Base-by-base conservation (phyloP, 2,329 filamentous ascomycete genomes). In the Phialophora tarda region DNA sequence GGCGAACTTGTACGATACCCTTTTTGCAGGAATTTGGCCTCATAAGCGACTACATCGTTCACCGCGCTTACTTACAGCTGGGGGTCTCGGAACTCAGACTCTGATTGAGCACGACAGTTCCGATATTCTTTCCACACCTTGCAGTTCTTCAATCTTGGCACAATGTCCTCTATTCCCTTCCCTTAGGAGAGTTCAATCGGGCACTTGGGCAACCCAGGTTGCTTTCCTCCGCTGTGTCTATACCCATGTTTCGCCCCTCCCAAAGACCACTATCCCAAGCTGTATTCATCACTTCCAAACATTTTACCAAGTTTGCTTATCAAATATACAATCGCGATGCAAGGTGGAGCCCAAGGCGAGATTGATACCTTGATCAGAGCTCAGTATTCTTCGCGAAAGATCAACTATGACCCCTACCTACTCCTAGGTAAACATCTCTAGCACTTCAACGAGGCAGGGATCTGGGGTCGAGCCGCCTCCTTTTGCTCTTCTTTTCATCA, bases 271-370 rank as follows among this genome's bases (percentile, higher is more conserved):
- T 24, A 23, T 38, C 34, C 34, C 54, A 23, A 2, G 23, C 41
- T 48, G 24, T 38, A 14, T 23, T 44, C 26, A 28, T 38, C 14
- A 4, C 23, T 28, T 28, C 8, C 23, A 32, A 59, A 12, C 12
- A 10, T 21, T n/a, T 28, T 11, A 38, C 21, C 21, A 4, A 38
- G 28, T 54, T 34, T 44, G 4, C 32, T 14, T 41, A 21, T 51
- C 23, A 51, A 51, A 51, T 5, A 26, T 28, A 26, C 53, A 55
- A 80, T 82, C 80, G 80, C 80, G 78, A 79, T 78, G 80, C 77
- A 80, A 82, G 81, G 81, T 83, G 80, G 81, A 82, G 81, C 80
- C 76, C 80, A 81, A 82, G 81, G 80, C 79, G 80, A 82, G 81
- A 74, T 77, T 76, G 76, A 81, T 82, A 79, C 80, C 81, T 81